phyloP scores from a whole-genome alignment of 2,329 filamentous ascomycete genomes.

The Pseudocercospora ulei region DNA sequence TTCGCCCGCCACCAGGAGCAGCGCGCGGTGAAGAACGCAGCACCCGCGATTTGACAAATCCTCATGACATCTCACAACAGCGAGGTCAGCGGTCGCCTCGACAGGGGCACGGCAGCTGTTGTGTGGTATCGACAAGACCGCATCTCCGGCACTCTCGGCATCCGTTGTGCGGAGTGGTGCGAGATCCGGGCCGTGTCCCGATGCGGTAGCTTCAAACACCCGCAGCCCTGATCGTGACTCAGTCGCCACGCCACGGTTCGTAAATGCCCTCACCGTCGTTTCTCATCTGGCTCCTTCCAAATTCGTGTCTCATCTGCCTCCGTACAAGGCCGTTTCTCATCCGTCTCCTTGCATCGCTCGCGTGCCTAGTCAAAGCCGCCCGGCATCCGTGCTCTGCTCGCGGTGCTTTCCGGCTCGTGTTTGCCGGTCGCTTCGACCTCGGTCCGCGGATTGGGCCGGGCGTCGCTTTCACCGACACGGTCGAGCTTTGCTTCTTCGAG shows the following conservation, averaged over 20 bases:
- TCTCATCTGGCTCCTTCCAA: too few relatives aligned
- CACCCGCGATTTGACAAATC: not conserved
- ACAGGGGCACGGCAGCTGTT: not conserved
- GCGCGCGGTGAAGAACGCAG: not conserved
- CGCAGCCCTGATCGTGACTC: too few relatives aligned
- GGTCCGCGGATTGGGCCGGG: conserved; percentile 21
- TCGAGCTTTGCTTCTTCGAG: conserved; percentile 19
- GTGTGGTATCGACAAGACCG: conserved; percentile 3
- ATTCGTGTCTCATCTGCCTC: too few relatives aligned
- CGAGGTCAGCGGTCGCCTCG: not conserved
- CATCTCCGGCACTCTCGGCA: conserved; percentile 3
- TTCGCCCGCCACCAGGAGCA: not conserved
- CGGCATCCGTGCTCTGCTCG: conserved; percentile 26
- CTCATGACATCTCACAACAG: too few relatives aligned
- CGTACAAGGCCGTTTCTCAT: too few relatives aligned
- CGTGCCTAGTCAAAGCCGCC: conserved; percentile 32
- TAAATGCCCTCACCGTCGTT: too few relatives aligned
- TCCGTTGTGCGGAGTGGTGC: conserved; percentile 5
- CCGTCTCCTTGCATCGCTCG: too few relatives aligned
- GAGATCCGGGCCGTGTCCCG: too few relatives aligned
- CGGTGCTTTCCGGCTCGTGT: conserved; percentile 13
- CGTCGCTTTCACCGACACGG: conserved; percentile 8
- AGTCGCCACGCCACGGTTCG: conserved; percentile 1
- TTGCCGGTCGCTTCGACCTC: conserved; percentile 24
- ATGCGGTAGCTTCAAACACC: too few relatives aligned